These are phyloP conservation scores for Paecilomyces fulvus DNA, from an alignment of 2,329 filamentous ascomycete genomes.

Conservation along the genomic window DNA sequence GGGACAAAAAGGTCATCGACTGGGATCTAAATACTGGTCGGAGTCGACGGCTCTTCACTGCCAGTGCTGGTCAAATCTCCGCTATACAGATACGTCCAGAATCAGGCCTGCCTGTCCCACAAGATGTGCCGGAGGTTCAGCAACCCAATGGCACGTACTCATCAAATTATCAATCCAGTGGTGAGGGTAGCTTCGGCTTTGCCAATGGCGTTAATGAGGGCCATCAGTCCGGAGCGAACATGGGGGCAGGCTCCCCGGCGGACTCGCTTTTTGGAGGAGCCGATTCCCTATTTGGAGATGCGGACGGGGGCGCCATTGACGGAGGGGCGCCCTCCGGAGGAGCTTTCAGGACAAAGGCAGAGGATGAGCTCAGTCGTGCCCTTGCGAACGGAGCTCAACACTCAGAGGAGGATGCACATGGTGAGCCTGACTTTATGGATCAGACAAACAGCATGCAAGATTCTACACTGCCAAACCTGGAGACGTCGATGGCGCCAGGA, in stretches of 20 bases:
- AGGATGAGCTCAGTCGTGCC: slow-evolving; percentile 69
- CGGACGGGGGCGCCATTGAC: slow-evolving; percentile 46
- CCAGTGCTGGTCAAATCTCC: slow-evolving; percentile 74
- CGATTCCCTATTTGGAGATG: slow-evolving; percentile 84
- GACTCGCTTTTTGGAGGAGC: slow-evolving; percentile 80
- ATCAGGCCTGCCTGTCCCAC: slow-evolving; percentile 65
- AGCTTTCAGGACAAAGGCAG: slow-evolving; percentile 69
- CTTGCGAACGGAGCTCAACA: slow-evolving; percentile 56
- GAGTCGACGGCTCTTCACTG: slow-evolving; percentile 65
- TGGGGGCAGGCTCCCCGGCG: slow-evolving; percentile 56
- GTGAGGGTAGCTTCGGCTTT: slow-evolving; percentile 46
- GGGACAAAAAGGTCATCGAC: slow-evolving; percentile 90
- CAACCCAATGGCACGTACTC: slow-evolving; percentile 59
- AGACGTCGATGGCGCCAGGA: slow-evolving; percentile 5
- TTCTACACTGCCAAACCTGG: slow-evolving; percentile 1
- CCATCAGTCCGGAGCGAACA: slow-evolving; percentile 38
- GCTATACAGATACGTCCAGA: slow-evolving; percentile 77
- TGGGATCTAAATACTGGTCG: slow-evolving; percentile 91
- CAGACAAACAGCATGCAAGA: slow-evolving; percentile 12
- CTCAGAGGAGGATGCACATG: slow-evolving; percentile 38
- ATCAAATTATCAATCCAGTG: slow-evolving; percentile 54
- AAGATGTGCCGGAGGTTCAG: slow-evolving; percentile 51
- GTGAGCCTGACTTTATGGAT: slow-evolving; percentile 20
- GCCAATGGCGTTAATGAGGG: slow-evolving; percentile 30
- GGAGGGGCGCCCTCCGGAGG: slow-evolving; percentile 46